Conservation (phyloP, 129 eudicot genomes). For the Arctium minus region DNA sequence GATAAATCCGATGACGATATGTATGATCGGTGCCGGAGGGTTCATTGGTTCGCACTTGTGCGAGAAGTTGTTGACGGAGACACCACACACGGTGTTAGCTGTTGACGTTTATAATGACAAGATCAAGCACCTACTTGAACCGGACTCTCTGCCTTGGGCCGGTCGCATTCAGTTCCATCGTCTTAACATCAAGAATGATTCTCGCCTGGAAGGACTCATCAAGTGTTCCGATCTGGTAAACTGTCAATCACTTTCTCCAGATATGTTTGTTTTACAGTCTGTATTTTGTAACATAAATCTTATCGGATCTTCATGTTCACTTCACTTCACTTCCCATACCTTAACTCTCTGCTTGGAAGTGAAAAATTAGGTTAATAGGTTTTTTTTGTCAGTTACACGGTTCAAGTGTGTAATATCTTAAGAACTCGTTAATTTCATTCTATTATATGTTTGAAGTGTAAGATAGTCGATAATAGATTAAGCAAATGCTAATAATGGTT, state of each 20-base stretch:
- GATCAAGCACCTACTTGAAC: constrained; percentile 96
- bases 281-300: background rate
- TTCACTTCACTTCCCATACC: background rate
- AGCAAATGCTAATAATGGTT: background rate
- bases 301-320: constrained; percentile 3
- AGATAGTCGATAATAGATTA: constrained; percentile 5
- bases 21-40: constrained; percentile 99
- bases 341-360: background rate
- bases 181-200: constrained; percentile 84
- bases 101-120: constrained; percentile 91
- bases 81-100: constrained; percentile 77
- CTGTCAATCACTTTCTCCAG: background rate
- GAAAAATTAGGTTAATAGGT: background rate
- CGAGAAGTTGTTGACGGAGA: constrained; percentile 82
- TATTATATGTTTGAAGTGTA: background rate
- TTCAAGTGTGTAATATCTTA: background rate
- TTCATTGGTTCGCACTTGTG: constrained; percentile 98
- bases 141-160: constrained; percentile 57
- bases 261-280: constrained; percentile 7
- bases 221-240: constrained; percentile 91
- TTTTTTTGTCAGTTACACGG: background rate
- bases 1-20: constrained; percentile 71
- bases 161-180: constrained; percentile 94
- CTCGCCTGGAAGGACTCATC: constrained; percentile 96
- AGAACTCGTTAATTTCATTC: background rate